phyloP scores from a whole-genome alignment of 345 rosid species.

The Salix udensis region DNA sequence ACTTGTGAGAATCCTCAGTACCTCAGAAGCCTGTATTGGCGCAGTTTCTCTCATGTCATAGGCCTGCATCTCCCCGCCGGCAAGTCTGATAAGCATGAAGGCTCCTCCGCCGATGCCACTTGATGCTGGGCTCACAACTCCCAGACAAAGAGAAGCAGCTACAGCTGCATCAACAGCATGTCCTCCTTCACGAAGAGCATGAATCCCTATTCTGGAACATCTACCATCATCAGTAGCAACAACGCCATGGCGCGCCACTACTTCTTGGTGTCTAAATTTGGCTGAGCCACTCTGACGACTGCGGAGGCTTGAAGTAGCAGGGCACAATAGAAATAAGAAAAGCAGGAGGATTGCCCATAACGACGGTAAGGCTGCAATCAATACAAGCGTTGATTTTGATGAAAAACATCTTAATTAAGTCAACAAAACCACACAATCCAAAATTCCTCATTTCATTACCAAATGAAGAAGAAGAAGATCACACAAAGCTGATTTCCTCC shows the following conservation, averaged over 20 bases:
- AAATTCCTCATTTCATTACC: too few species aligned
- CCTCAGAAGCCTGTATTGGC: constrained; percentile 49
- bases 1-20: constrained; percentile 2
- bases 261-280: constrained; percentile 20
- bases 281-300: background rate
- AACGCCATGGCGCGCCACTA: constrained; percentile 33
- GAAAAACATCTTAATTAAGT: background rate
- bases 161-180: constrained; percentile 54
- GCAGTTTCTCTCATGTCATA: constrained; percentile 64
- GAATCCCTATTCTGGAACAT: constrained; percentile 44
- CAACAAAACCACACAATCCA: background rate
- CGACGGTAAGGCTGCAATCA: background rate
- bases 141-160: constrained; percentile 50
- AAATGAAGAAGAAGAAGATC: too few species aligned
- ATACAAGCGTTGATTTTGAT: background rate
- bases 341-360: background rate
- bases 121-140: constrained; percentile 56
- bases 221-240: constrained; percentile 54
- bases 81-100: constrained; percentile 40
- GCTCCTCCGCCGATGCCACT: constrained; percentile 66
- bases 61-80: constrained; percentile 30
- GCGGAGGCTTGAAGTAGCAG: background rate
- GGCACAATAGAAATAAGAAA: background rate
- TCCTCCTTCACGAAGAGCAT: constrained; percentile 42
- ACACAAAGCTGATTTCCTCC: too few species aligned